Evolutionary conservation across 768 basidiomycete species (phyloP).

Genomic region (Leccinum sublutescens): DNA sequence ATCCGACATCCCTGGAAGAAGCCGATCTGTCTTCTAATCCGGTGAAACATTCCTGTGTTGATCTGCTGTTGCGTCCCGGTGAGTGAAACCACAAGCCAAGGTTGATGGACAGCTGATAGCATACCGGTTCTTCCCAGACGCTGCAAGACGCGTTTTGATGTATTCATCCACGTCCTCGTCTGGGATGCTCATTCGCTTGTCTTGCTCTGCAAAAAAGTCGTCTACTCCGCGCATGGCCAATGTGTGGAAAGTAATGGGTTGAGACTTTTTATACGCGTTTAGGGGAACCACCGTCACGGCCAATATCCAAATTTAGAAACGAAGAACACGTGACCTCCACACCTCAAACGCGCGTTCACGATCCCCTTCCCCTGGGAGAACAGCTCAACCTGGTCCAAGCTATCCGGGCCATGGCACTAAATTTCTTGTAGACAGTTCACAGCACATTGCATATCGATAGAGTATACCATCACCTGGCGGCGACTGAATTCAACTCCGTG

Average conservation of each 20-base stretch:
- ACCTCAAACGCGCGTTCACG: too few relatives aligned
- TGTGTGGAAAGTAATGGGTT: neutral
- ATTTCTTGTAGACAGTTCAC: neutral
- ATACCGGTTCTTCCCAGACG: slow-evolving; percentile 17
- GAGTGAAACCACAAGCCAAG: slow-evolving; percentile 4
- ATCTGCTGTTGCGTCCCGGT: slow-evolving; percentile 5
- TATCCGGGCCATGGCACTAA: too few relatives aligned
- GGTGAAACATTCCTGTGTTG: neutral
- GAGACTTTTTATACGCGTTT: neutral
- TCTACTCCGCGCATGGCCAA: slow-evolving; percentile 36
- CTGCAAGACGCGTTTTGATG: slow-evolving; percentile 32
- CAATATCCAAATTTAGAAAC: neutral
- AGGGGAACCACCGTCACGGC: slow-evolving; percentile 2
- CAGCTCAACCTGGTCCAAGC: too few relatives aligned
- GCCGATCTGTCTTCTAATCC: neutral
- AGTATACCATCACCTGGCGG: too few relatives aligned
- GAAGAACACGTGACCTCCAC: too few relatives aligned
- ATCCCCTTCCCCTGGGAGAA: neutral
- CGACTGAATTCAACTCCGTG: neutral
- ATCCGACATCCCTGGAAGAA: neutral
- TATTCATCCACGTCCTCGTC: slow-evolving; percentile 54
- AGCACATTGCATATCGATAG: neutral
- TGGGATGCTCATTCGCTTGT: slow-evolving; percentile 50
- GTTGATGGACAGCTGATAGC: neutral
- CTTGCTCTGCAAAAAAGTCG: slow-evolving; percentile 54